phyloP scores from a whole-genome alignment of 2,329 filamentous ascomycete genomes.

The Penicillium carneum region DNA sequence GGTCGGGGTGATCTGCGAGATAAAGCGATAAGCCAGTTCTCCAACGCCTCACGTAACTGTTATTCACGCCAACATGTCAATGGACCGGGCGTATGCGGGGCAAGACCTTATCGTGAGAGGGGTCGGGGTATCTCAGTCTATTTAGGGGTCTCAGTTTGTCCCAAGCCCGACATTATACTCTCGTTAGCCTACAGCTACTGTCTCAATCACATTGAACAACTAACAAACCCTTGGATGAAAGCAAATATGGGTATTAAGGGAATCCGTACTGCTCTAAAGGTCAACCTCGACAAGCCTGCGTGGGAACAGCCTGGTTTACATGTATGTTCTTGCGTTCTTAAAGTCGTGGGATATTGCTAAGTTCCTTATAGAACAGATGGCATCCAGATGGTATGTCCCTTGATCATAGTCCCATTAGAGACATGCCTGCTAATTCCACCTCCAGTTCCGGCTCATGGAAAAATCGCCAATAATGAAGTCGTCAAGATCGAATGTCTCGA shows the following conservation, averaged over 20 bases:
- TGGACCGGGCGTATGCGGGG: slow-evolving; percentile 11
- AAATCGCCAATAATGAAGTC: slow-evolving; percentile 81
- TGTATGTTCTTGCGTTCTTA: slow-evolving; percentile 57
- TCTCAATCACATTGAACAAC: background rate
- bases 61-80: slow-evolving; percentile 1
- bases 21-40: slow-evolving; percentile 21
- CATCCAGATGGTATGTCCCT: slow-evolving; percentile 78
- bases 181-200: background rate
- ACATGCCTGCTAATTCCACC: background rate
- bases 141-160: background rate
- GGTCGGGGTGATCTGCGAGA: slow-evolving; percentile 20
- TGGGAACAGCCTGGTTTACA: slow-evolving; percentile 73
- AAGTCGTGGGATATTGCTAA: slow-evolving; percentile 1
- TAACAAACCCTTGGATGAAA: background rate
- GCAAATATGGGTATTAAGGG: slow-evolving; percentile 47
- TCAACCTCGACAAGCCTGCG: slow-evolving; percentile 75
- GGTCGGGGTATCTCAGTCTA: background rate
- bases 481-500: slow-evolving; percentile 94
- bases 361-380: slow-evolving; percentile 75
- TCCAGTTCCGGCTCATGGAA: slow-evolving; percentile 74
- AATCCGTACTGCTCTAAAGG: slow-evolving; percentile 75
- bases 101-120: slow-evolving; percentile 17
- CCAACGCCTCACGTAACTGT: background rate
- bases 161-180: background rate
- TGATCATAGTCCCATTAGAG: background rate